Evolutionary conservation across 2,329 filamentous ascomycete species (phyloP), one percentile per base, ranked within the genome.

Genomic region (Aspergillus thermomutatus): DNA sequence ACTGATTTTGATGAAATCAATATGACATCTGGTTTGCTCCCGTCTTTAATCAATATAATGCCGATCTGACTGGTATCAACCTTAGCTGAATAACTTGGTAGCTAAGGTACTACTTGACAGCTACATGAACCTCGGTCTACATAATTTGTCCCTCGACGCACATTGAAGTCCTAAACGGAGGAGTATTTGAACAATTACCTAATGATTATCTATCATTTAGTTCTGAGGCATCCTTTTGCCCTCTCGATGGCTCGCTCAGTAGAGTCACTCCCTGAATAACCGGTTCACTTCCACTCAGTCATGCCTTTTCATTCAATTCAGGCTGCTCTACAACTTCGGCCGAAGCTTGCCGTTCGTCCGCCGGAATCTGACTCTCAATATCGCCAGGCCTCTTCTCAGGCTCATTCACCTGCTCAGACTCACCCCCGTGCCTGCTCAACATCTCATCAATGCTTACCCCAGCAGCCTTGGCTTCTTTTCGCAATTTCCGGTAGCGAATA

Each of bases 361-460:
- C 26, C 8, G 40, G 50, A 9, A 45, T 45, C 28, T 51, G 51
- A 27, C 40, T 57, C 19, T 60, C 55, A 34, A 52, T 37, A 46
- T 53, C 51, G 6, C 49, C 14, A 17, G 21, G 45, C 26, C 49
- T 46, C 46, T 50, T 43, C 37, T 45, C 53, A 25, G 21, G 10
- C 26, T 19, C 26, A 34, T 54, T 58, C 45, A 37, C 55, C 45
- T 57, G 43, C n/a, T 60, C 60, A 37, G 14, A 7, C 31, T 37
- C 31, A 37, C 3, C 17, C 31, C 31, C 7, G 31, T 17, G 31
- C 31, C 17, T 37, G 7, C 14, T 37, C n/a, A 74, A 65, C 3
- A 85, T 65, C 49, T 86, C 82, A 61, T 87, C 84, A 60, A 86
- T 82, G 0, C 78, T 82, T 66, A 78, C 80, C 1, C 80, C 82